These are phyloP conservation scores for Macroventuria anomochaeta DNA, from an alignment of 2,329 filamentous ascomycete genomes.

Conservation along the genomic window DNA sequence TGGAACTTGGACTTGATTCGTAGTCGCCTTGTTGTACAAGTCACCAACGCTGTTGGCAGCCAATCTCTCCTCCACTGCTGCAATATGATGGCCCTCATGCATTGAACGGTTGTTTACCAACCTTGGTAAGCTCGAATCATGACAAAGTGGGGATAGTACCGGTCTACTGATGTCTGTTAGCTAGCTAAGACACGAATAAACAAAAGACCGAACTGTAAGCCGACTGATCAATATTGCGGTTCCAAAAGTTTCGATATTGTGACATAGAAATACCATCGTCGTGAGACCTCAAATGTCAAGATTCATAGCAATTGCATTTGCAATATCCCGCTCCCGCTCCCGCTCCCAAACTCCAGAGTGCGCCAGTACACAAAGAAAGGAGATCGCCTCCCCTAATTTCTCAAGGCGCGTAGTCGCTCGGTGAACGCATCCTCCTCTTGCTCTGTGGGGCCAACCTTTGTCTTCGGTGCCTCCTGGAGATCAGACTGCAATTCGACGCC, in stretches of 20 bases:
- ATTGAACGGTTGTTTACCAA: too few species aligned
- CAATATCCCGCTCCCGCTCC: slow-evolving; percentile 2
- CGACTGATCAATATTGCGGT: background rate
- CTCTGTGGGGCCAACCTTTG: slow-evolving; percentile 70
- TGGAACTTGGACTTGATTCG: too few species aligned
- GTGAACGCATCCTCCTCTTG: slow-evolving; percentile 79
- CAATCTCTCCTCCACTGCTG: too few species aligned
- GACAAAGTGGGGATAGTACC: too few species aligned
- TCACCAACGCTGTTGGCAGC: too few species aligned
- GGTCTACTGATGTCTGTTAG: too few species aligned
- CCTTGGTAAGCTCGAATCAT: too few species aligned
- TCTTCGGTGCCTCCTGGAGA: slow-evolving; percentile 66
- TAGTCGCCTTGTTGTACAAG: too few species aligned
- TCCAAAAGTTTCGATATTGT: slow-evolving; percentile 1
- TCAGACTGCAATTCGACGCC: slow-evolving; percentile 82
- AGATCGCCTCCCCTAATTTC: slow-evolving; percentile 42
- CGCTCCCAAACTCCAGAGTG: slow-evolving; percentile 15
- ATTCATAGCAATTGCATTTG: background rate
- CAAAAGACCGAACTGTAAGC: too few species aligned
- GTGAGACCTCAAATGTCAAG: background rate
- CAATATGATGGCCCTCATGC: too few species aligned
- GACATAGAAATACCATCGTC: slow-evolving; percentile 4
- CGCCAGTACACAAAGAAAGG: background rate
- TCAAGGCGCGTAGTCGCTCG: slow-evolving; percentile 62
- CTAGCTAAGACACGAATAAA: too few species aligned